Percentiles rank a stretch among this genome's conserved stretches.
These are phyloP conservation scores for Chlorella sp. DNA, from an alignment of 139 green algal species.

Conservation along the genomic window DNA sequence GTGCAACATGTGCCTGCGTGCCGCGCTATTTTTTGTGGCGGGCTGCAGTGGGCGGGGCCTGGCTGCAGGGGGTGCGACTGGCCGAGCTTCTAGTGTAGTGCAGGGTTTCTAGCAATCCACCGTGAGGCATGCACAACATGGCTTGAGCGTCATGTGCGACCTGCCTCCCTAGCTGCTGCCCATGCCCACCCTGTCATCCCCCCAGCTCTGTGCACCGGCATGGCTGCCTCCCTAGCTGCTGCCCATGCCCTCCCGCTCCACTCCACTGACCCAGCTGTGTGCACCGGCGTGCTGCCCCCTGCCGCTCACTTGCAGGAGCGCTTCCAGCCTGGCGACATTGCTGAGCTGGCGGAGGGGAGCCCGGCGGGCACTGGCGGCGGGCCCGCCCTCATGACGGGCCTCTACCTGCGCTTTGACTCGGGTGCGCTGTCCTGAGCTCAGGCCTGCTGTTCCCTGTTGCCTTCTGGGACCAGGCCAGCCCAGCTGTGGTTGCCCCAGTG, in stretches of 20 bases:
- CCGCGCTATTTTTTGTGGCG: too few species aligned
- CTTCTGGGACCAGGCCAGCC: neutral
- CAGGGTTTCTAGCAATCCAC: too few species aligned
- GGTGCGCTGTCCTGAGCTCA: neutral
- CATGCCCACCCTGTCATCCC: too few species aligned
- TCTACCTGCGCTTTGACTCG: slow-evolving; percentile 24
- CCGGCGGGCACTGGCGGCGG: neutral
- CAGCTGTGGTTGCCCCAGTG: neutral
- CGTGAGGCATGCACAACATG: too few species aligned
- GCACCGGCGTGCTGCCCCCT: neutral
- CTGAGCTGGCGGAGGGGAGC: neutral
- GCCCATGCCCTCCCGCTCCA: too few species aligned
- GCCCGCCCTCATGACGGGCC: slow-evolving; percentile 1
- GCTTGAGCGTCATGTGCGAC: too few species aligned
- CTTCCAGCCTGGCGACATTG: slow-evolving; percentile 5
- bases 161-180: too few species aligned
- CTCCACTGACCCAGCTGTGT: too few species aligned
- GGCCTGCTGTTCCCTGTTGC: neutral
- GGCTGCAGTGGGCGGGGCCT: too few species aligned
- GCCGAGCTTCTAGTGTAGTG: too few species aligned
- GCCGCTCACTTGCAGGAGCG: neutral
- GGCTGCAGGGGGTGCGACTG: too few species aligned
- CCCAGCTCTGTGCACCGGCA: too few species aligned
- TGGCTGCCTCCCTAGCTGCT: neutral
- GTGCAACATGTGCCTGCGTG: neutral